Evolutionary conservation across 148 eudicot genomes (phyloP).

Genomic region (Drosera capensis): DNA sequence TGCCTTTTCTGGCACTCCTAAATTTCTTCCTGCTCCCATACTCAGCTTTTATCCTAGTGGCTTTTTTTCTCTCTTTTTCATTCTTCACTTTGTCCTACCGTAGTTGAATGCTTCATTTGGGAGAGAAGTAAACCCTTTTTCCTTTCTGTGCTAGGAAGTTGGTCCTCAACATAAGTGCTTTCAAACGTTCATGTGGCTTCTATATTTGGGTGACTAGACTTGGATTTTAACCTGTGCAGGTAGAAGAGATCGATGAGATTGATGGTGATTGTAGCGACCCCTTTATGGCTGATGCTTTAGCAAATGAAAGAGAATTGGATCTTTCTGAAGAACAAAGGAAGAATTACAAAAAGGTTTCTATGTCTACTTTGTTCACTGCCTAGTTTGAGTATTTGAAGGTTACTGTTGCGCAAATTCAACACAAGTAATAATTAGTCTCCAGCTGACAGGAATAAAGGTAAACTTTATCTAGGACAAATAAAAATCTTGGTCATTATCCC

Average conservation of each 20-base stretch:
- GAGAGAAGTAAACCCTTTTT: too few species aligned
- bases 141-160: too few species aligned
- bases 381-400: neutral
- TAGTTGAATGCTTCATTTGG: too few species aligned
- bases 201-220: neutral
- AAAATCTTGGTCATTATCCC: too few species aligned
- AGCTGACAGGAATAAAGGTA: neutral
- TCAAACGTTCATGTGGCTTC: neutral
- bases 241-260: conserved; percentile 93
- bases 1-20: too few species aligned
- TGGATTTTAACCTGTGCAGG: conserved; percentile 23
- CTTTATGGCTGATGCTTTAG: conserved; percentile 81
- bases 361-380: neutral
- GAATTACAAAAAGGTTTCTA: conserved; percentile 63
- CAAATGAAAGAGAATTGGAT: conserved; percentile 53
- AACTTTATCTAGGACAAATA: neutral
- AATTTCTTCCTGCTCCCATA: too few species aligned
- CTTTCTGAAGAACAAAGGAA: conserved; percentile 69
- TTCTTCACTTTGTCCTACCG: too few species aligned
- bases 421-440: neutral
- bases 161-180: too few species aligned
- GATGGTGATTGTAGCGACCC: conserved; percentile 57
- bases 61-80: too few species aligned
- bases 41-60: too few species aligned
- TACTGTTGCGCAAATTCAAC: neutral